phyloP scores from a whole-genome alignment of 1,284 basidiomycete genomes.

The Marasmius oreades region DNA sequence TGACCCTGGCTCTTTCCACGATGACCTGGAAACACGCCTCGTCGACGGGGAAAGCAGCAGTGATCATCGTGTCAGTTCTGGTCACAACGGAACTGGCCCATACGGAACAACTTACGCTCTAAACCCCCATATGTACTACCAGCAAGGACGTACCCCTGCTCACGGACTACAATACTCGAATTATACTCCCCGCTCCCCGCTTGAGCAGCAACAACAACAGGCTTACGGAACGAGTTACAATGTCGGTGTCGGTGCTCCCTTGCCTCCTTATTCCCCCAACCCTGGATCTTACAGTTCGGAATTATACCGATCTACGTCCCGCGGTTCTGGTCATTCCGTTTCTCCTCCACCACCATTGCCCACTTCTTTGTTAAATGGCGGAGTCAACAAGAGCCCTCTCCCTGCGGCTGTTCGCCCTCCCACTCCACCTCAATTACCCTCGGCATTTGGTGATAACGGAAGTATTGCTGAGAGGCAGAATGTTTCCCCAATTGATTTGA shows the following conservation, averaged over 20 bases:
- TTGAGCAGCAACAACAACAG: background rate
- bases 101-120: background rate
- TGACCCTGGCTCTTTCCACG: slow-evolving; percentile 38
- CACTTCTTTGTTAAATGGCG: background rate
- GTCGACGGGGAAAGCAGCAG: slow-evolving; percentile 33
- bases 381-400: background rate
- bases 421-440: background rate
- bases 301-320: too few relatives aligned
- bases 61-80: slow-evolving; percentile 22
- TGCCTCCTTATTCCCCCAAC: slow-evolving; percentile 5
- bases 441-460: background rate
- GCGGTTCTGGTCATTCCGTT: background rate
- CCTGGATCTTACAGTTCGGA: background rate
- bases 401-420: background rate
- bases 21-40: slow-evolving; percentile 24
- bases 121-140: background rate
- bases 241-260: slow-evolving; percentile 1
- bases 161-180: slow-evolving; percentile 1
- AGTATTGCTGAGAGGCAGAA: slow-evolving; percentile 1
- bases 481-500: background rate
- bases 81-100: background rate
- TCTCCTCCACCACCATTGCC: background rate
- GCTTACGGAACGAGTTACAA: background rate
- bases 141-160: background rate
- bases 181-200: background rate